Evolutionary conservation across 1,139 yeast species (phyloP).

Genomic region (Tardiomyces depauwii): DNA sequence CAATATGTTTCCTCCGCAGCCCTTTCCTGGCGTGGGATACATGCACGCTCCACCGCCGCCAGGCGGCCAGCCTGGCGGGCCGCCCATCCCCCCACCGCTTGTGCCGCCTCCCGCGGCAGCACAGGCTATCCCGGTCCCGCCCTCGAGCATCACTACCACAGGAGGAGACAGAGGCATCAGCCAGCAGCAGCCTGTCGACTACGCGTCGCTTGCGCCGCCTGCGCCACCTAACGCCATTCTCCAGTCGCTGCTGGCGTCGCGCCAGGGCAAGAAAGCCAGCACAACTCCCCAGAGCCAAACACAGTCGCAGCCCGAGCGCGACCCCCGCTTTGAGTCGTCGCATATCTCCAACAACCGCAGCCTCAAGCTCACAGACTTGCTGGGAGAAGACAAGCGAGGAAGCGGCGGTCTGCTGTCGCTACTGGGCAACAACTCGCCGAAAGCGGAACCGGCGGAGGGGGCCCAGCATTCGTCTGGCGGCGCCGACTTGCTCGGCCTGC

Average conservation of each 20-base stretch:
- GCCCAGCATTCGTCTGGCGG: background rate
- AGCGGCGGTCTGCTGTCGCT: background rate
- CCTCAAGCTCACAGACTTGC: background rate
- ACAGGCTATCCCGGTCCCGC: constrained; percentile 1
- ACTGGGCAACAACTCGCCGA: background rate
- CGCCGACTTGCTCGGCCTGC: background rate
- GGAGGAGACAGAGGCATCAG: background rate
- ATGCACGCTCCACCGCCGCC: background rate
- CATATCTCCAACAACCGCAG: background rate
- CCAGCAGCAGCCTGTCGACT: background rate
- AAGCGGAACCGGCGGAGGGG: background rate
- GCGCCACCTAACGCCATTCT: constrained; percentile 22
- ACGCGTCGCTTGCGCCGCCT: constrained; percentile 12
- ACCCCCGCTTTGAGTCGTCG: background rate
- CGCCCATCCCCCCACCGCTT: too few relatives aligned
- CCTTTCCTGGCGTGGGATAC: constrained; percentile 1
- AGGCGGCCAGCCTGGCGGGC: background rate
- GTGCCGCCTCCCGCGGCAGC: too few relatives aligned
- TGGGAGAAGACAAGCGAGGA: background rate
- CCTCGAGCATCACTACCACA: background rate
- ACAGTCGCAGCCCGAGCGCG: background rate
- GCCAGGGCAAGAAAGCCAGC: constrained; percentile 8
- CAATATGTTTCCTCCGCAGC: constrained; percentile 2
- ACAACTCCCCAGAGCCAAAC: background rate
- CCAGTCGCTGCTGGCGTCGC: constrained; percentile 16